phyloP scores from a whole-genome alignment of 1,139 yeast species.

The Debaryomyces singareniensis region DNA sequence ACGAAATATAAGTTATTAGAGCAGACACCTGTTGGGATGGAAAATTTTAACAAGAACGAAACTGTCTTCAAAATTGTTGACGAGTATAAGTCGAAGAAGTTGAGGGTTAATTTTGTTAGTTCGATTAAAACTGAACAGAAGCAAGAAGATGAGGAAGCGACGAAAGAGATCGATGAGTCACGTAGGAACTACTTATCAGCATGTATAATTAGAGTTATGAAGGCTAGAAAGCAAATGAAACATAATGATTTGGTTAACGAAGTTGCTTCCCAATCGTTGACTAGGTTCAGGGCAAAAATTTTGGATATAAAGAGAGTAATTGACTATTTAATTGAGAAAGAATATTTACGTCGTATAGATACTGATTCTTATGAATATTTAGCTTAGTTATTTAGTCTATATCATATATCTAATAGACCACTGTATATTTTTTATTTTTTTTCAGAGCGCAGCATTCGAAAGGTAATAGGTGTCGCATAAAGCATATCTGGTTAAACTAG shows the following conservation, averaged over 20 bases:
- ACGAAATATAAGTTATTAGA: constrained; percentile 70
- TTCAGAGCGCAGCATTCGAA: no score
- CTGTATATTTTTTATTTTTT: no score
- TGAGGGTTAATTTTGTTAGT: constrained; percentile 78
- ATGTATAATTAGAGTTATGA: constrained; percentile 94
- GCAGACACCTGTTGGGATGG: constrained; percentile 55
- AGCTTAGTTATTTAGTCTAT: no score
- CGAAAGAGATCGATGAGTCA: constrained; percentile 79
- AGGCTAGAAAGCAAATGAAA: constrained; percentile 74
- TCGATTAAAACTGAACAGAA: constrained; percentile 74
- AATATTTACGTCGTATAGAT: constrained; percentile 73
- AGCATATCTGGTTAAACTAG: background rate
- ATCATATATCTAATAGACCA: no score
- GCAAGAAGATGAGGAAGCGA: constrained; percentile 77
- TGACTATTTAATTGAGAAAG: constrained; percentile 80
- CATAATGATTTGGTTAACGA: constrained; percentile 83
- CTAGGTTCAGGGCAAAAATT: constrained; percentile 79
- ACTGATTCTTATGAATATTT: constrained; percentile 75
- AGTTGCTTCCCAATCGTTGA: constrained; percentile 79
- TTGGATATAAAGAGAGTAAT: constrained; percentile 84
- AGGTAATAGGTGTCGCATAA: no score
- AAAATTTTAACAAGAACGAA: constrained; percentile 38
- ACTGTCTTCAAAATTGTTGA: constrained; percentile 67
- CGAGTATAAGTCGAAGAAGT: constrained; percentile 80
- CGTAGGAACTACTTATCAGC: constrained; percentile 86